A percentile compares a stretch with the other conserved stretches of the same genome.
Evolutionary conservation across 768 basidiomycete genomes (phyloP).

Genomic region (Naganishia friedmannii): DNA sequence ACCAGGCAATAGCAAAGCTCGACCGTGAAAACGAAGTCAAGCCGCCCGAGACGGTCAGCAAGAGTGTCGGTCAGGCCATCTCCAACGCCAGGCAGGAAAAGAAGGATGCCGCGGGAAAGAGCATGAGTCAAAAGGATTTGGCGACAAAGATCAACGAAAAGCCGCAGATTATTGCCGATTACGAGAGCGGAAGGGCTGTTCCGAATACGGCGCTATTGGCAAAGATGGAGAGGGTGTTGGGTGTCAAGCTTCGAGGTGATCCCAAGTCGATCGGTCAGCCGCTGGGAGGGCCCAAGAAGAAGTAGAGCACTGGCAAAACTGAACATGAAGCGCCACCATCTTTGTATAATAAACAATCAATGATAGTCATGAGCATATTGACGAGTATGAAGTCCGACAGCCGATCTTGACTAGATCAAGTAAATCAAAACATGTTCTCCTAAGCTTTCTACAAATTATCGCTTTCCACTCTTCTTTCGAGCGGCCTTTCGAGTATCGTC

Average conservation of each 20-base stretch:
- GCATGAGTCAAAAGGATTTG: constrained; percentile 81
- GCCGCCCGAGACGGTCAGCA: constrained; percentile 72
- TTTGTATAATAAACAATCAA: constrained; percentile 16
- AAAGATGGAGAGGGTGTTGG: constrained; percentile 81
- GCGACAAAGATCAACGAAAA: constrained; percentile 93
- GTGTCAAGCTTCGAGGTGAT: constrained; percentile 82
- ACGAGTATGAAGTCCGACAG: too few relatives aligned
- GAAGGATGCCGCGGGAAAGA: constrained; percentile 55
- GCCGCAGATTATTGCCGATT: constrained; percentile 62
- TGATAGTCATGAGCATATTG: constrained; percentile 7
- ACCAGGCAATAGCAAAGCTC: constrained; percentile 87
- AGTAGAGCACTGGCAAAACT: constrained; percentile 28
- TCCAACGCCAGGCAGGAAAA: constrained; percentile 73
- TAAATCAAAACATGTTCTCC: background rate
- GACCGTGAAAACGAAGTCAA: constrained; percentile 94
- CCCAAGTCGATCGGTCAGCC: constrained; percentile 49
- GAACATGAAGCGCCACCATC: background rate
- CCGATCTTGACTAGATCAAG: too few relatives aligned
- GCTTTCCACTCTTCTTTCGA: constrained; percentile 43
- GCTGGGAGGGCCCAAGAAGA: constrained; percentile 49
- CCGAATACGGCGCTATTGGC: constrained; percentile 80
- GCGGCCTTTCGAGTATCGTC: constrained; percentile 48
- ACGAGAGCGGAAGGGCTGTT: constrained; percentile 81
- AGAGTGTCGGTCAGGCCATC: constrained; percentile 63
- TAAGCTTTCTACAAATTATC: background rate